A percentile compares a stretch with the other conserved stretches of the same genome.
phyloP scores from a whole-genome alignment of 2,329 filamentous ascomycete genomes.

The Fusarium guadeloupense region DNA sequence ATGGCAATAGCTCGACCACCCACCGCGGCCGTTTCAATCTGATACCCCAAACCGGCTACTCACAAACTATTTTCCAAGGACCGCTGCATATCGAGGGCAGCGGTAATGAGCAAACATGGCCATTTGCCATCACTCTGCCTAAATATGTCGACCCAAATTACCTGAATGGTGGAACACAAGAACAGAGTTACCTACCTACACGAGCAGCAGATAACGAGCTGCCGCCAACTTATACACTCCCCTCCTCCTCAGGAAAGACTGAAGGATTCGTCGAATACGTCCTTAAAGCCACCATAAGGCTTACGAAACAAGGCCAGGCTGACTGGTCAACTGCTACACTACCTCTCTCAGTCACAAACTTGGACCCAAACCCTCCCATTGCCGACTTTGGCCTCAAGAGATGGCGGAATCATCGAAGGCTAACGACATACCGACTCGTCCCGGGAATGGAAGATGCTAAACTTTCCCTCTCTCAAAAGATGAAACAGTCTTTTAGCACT shows the following conservation, averaged over 20 bases:
- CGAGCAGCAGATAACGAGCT: neutral
- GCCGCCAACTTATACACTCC: constrained; percentile 5
- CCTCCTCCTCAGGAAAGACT: neutral
- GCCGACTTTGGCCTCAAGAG: constrained; percentile 14
- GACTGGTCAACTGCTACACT: constrained; percentile 24
- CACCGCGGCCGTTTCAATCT: constrained; percentile 42
- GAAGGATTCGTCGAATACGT: constrained; percentile 45
- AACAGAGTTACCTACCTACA: neutral
- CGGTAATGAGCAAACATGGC: constrained; percentile 35
- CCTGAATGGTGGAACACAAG: neutral
- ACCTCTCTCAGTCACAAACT: constrained; percentile 35
- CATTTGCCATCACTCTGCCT: constrained; percentile 44
- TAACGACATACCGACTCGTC: constrained; percentile 42
- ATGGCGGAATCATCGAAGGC: neutral
- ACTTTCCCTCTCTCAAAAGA: constrained; percentile 47
- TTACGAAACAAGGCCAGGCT: neutral
- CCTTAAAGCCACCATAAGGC: constrained; percentile 44
- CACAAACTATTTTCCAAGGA: constrained; percentile 31
- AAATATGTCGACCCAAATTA: constrained; percentile 9
- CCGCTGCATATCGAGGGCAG: constrained; percentile 39
- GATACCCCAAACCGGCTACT: constrained; percentile 13
- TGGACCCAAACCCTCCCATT: constrained; percentile 23
- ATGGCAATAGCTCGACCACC: constrained; percentile 10
- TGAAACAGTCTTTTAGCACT: constrained; percentile 45
- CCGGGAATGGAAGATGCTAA: constrained; percentile 45